Conservation (phyloP, 1,284 basidiomycete genomes). For the Ganoderma boninense region DNA sequence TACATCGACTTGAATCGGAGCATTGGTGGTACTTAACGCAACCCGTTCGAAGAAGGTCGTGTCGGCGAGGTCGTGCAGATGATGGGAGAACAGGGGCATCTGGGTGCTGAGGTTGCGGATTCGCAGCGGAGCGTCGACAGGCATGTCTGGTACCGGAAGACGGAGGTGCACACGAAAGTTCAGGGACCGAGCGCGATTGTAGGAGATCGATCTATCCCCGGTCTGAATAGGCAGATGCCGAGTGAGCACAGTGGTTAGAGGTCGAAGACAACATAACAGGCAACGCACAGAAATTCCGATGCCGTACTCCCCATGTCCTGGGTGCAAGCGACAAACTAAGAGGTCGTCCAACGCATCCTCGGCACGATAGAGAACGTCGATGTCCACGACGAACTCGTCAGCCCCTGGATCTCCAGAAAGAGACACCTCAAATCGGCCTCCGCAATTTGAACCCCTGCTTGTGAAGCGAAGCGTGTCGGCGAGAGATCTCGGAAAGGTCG, state of each 20-base stretch:
- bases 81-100: conserved; percentile 35
- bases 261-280: neutral
- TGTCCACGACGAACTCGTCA: conserved; percentile 32
- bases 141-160: conserved; percentile 28
- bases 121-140: conserved; percentile 1
- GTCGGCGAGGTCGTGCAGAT: conserved; percentile 30
- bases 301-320: conserved; percentile 6
- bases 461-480: conserved; percentile 38
- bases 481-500: conserved; percentile 33
- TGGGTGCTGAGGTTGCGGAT: conserved; percentile 35
- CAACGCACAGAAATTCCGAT: conserved; percentile 5
- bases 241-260: neutral
- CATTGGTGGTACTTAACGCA: conserved; percentile 28
- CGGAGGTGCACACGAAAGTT: conserved; percentile 33
- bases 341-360: conserved; percentile 30
- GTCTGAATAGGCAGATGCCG: neutral
- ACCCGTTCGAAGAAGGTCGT: conserved; percentile 31
- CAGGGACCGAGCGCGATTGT: neutral
- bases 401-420: conserved; percentile 25
- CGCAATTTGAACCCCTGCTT: conserved; percentile 33
- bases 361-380: conserved; percentile 33
- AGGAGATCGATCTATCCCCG: neutral
- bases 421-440: conserved; percentile 36
- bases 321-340: conserved; percentile 23
- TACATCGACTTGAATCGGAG: conserved; percentile 31